Percentiles rank a stretch among this genome's conserved stretches.
Evolutionary conservation across 2,329 filamentous ascomycete species (phyloP).

Genomic region (Cladorrhinum sp.): DNA sequence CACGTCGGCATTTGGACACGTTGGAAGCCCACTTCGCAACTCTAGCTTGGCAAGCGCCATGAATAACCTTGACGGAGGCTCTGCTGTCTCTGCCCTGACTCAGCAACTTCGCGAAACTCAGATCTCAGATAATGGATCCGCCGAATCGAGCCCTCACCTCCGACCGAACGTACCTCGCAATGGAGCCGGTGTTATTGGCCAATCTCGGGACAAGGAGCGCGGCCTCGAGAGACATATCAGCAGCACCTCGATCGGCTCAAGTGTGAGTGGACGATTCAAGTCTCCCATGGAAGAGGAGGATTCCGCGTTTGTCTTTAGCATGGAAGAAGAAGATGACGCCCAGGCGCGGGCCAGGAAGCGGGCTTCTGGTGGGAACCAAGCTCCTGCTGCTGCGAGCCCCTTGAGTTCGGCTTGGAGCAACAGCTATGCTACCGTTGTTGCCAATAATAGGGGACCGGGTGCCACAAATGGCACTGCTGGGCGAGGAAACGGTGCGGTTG

Average conservation of each 20-base stretch:
- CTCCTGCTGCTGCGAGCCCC: constrained; percentile 32
- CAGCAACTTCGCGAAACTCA: constrained; percentile 62
- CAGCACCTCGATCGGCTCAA: constrained; percentile 56
- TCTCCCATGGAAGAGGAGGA: constrained; percentile 66
- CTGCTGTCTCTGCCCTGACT: constrained; percentile 57
- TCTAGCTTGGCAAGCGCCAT: constrained; percentile 58
- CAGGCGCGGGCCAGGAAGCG: constrained; percentile 48
- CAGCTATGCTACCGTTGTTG: constrained; percentile 40
- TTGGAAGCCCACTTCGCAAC: constrained; percentile 63
- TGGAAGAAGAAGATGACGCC: constrained; percentile 61
- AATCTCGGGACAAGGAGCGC: constrained; percentile 37
- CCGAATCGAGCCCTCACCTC: constrained; percentile 46
- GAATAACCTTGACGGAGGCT: constrained; percentile 37
- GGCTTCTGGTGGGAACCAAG: constrained; percentile 42
- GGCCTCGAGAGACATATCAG: constrained; percentile 57
- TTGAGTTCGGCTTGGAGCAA: constrained; percentile 39
- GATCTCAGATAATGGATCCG: constrained; percentile 46
- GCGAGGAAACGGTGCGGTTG: constrained; percentile 14
- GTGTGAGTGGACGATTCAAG: constrained; percentile 55
- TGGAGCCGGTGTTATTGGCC: constrained; percentile 37
- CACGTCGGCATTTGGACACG: constrained; percentile 61
- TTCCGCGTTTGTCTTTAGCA: constrained; percentile 61
- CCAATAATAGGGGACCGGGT: constrained; percentile 15
- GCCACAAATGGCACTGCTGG: constrained; percentile 15
- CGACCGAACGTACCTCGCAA: constrained; percentile 48